Evolutionary conservation across 805 yeast genomes (phyloP).

Genomic region (Blastobotrys terrestris): DNA sequence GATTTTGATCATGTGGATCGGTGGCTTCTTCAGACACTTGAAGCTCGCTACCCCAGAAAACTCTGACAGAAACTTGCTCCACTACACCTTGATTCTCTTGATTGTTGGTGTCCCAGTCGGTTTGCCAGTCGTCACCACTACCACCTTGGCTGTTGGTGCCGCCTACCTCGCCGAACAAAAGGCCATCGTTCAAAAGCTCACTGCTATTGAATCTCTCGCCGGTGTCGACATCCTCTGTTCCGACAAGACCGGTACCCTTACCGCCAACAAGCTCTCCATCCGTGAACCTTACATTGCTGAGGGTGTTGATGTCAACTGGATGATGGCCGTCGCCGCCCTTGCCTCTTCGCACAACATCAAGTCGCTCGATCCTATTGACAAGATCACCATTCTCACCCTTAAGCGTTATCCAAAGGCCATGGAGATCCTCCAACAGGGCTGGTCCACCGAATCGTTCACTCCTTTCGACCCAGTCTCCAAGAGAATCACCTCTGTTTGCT

Average conservation of each 20-base stretch:
- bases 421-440: constrained; percentile 36
- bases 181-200: constrained; percentile 93
- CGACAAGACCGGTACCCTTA: constrained; percentile 95
- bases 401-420: constrained; percentile 82
- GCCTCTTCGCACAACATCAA: constrained; percentile 98
- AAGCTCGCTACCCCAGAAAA: constrained; percentile 61
- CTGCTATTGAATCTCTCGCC: constrained; percentile 94
- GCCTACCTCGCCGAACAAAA: constrained; percentile 95
- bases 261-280: constrained; percentile 90
- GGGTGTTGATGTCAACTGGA: constrained; percentile 94
- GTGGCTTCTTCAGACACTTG: constrained; percentile 91
- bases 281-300: constrained; percentile 98
- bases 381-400: constrained; percentile 89
- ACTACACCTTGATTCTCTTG: constrained; percentile 91
- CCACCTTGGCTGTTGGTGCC: constrained; percentile 99
- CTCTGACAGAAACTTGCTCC: constrained; percentile 49
- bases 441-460: constrained; percentile 63
- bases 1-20: constrained; percentile 83
- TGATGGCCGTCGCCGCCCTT: constrained; percentile 95
- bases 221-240: constrained; percentile 97
- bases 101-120: constrained; percentile 98
- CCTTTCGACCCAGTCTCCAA: constrained; percentile 97
- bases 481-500: constrained; percentile 90
- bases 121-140: constrained; percentile 96
- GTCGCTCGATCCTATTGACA: constrained; percentile 96